Evolutionary conservation across 2,329 filamentous ascomycete species (phyloP).

Genomic region (Clonostachys byssicola): DNA sequence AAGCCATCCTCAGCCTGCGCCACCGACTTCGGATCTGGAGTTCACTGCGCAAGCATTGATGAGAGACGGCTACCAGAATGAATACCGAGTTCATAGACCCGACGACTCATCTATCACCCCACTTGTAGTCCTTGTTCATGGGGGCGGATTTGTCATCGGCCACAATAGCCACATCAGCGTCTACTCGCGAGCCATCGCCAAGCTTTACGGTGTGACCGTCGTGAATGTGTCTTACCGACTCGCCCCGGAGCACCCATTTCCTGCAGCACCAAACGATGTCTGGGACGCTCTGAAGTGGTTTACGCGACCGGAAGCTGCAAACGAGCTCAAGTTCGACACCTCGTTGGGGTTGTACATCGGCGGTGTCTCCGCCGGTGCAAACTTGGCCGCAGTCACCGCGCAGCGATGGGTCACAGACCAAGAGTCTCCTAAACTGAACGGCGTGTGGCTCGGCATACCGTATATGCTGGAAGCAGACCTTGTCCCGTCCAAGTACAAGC

Average conservation of each 20-base stretch:
- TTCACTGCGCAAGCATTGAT: no score
- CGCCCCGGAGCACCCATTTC: slow-evolving; percentile 41
- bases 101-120: no score
- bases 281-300: slow-evolving; percentile 47
- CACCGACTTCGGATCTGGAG: no score
- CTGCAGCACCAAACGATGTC: slow-evolving; percentile 41
- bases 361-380: slow-evolving; percentile 37
- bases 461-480: slow-evolving; percentile 26
- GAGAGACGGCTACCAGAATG: no score
- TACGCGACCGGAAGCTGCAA: slow-evolving; percentile 12
- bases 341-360: slow-evolving; percentile 19
- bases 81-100: no score
- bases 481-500: slow-evolving; percentile 14
- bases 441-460: slow-evolving; percentile 40
- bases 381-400: slow-evolving; percentile 28
- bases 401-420: no score
- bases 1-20: no score
- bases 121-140: no score
- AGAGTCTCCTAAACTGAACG: slow-evolving; percentile 8
- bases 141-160: no score
- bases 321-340: slow-evolving; percentile 27
- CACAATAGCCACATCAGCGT: no score
- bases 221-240: slow-evolving; percentile 49
- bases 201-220: slow-evolving; percentile 25
- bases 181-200: no score